Conservation (phyloP, 2,329 filamentous ascomycete species). For the Aspergillus unguis region DNA sequence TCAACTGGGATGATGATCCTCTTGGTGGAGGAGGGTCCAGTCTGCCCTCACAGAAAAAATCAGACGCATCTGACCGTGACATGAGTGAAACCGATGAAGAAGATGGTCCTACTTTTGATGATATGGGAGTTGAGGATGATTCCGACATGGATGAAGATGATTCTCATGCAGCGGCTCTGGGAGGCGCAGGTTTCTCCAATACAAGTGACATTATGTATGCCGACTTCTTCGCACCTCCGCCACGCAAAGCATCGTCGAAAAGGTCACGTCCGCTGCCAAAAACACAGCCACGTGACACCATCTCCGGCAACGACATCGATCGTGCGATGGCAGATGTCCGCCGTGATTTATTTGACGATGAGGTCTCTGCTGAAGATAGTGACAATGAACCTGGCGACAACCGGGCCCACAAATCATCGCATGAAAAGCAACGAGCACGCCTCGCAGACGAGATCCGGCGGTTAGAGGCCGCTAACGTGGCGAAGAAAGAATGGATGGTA, state of each 20-base stretch:
- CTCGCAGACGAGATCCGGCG: constrained; percentile 86
- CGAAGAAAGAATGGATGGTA: constrained; percentile 86
- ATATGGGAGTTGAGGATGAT: constrained; percentile 68
- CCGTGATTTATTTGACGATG: constrained; percentile 86
- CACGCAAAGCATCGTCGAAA: constrained; percentile 63
- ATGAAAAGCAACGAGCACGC: constrained; percentile 82
- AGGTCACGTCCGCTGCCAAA: constrained; percentile 54
- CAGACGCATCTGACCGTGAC: constrained; percentile 49
- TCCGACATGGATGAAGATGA: constrained; percentile 64
- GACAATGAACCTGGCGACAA: constrained; percentile 55
- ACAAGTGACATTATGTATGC: constrained; percentile 87
- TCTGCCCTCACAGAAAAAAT: constrained; percentile 8
- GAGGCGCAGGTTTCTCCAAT: constrained; percentile 62
- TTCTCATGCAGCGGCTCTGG: constrained; percentile 50
- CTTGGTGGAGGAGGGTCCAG: constrained; percentile 41
- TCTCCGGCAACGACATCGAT: constrained; percentile 67
- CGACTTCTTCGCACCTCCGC: constrained; percentile 88
- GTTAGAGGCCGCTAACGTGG: constrained; percentile 82
- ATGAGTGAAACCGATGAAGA: constrained; percentile 58
- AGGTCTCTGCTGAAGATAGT: constrained; percentile 50
- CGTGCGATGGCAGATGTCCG: constrained; percentile 83
- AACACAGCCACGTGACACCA: constrained; percentile 42
- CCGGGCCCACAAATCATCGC: constrained; percentile 57
- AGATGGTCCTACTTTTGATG: constrained; percentile 76
- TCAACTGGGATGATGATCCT: constrained; percentile 85